Conservation (phyloP, 1,284 basidiomycete species). For the Melampsora americana region DNA sequence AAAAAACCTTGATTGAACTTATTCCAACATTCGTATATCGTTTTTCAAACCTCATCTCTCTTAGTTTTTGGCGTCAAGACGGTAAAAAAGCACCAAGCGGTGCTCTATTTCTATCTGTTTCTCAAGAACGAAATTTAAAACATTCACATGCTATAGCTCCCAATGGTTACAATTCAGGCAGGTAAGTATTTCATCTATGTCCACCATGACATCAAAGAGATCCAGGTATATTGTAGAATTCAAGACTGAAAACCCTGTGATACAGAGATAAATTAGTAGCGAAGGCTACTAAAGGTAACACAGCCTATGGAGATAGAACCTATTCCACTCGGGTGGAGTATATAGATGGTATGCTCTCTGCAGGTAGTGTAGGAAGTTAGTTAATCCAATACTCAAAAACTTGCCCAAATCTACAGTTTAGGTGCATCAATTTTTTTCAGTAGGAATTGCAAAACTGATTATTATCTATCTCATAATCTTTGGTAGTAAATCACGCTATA, state of each 20-base stretch:
- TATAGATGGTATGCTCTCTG: not conserved
- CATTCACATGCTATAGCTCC: not conserved
- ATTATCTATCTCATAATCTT: not conserved
- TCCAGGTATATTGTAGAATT: not conserved
- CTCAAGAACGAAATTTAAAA: not conserved
- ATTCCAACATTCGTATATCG: not conserved
- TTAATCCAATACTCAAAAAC: not conserved
- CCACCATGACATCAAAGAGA: not conserved
- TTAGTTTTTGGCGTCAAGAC: slow-evolving; percentile 9
- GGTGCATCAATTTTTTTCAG: not conserved
- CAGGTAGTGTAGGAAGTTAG: not conserved
- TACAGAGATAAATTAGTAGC: not conserved
- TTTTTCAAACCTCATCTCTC: not conserved
- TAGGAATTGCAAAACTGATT: not conserved
- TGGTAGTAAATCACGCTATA: not conserved
- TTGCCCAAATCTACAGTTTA: not conserved
- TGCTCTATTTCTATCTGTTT: not conserved
- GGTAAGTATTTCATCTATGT: not conserved
- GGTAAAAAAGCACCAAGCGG: not conserved
- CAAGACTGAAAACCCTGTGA: not conserved
- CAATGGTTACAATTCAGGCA: not conserved
- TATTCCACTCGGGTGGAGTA: not conserved
- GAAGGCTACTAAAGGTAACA: not conserved
- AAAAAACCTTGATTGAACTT: not conserved
- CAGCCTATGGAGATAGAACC: not conserved